Conservation (phyloP, 106 monocot species). For the Dioscorea alata region DNA sequence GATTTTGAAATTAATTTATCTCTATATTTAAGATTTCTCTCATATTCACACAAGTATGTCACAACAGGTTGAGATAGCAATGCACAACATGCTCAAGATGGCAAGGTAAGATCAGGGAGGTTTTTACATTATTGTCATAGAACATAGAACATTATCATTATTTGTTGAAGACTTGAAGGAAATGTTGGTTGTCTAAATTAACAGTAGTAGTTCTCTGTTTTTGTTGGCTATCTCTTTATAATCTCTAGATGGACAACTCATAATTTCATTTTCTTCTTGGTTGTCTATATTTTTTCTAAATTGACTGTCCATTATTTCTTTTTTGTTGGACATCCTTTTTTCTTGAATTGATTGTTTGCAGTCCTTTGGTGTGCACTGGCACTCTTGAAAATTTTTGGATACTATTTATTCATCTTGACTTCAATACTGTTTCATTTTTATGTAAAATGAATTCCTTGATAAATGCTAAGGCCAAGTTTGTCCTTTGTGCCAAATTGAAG, state of each 20-base stretch:
- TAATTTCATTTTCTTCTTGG: too few relatives aligned
- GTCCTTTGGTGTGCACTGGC: too few relatives aligned
- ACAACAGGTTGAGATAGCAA: slow-evolving; percentile 37
- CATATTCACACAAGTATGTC: slow-evolving; percentile 34
- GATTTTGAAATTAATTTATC: not conserved
- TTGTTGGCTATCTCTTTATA: not conserved
- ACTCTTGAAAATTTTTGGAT: too few relatives aligned
- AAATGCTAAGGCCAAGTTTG: not conserved
- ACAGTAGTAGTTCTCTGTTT: too few relatives aligned
- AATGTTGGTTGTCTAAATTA: not conserved
- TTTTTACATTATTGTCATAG: not conserved
- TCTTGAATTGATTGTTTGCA: too few relatives aligned
- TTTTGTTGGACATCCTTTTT: too few relatives aligned
- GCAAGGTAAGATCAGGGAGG: slow-evolving; percentile 20
- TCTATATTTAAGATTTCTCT: not conserved
- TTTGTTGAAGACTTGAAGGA: not conserved
- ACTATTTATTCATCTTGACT: too few relatives aligned
- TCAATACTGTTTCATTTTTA: too few relatives aligned
- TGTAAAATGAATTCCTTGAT: not conserved
- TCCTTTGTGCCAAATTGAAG: too few relatives aligned
- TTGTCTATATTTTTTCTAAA: too few relatives aligned
- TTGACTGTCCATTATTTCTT: too few relatives aligned
- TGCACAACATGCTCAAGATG: slow-evolving; percentile 56
- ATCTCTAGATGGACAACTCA: not conserved
- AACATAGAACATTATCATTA: too few relatives aligned